Evolutionary conservation across 306 rosid species (phyloP).

Genomic region (Corylus avellana): DNA sequence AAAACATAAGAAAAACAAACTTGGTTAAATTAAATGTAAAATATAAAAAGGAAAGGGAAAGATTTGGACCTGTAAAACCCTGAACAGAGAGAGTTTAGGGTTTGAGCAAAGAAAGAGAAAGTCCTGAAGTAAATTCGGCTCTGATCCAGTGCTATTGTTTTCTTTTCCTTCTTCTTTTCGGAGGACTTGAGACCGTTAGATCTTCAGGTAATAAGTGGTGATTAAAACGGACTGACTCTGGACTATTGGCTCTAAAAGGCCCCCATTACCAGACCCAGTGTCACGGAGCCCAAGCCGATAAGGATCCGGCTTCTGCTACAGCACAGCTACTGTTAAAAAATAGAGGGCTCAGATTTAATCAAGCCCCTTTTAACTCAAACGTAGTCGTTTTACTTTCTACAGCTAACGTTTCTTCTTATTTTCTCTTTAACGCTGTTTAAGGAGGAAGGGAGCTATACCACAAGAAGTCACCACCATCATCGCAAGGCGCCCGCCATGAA

Average conservation of each 20-base stretch:
- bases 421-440: no score
- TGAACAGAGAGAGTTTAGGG: neutral
- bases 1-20: no score
- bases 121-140: neutral
- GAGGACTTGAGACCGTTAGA: neutral
- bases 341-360: no score
- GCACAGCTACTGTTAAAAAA: no score
- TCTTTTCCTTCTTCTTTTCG: neutral
- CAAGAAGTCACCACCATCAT: no score
- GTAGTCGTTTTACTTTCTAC: no score
- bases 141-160: neutral
- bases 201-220: neutral
- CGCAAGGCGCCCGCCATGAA: no score
- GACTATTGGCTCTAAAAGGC: neutral
- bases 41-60: neutral
- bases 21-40: neutral
- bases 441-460: no score
- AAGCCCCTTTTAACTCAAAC: no score
- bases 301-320: no score
- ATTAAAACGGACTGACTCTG: neutral
- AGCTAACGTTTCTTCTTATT: no score
- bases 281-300: neutral
- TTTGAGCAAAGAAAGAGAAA: neutral
- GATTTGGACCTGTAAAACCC: slow-evolving; percentile 18
- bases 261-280: neutral